phyloP scores from a whole-genome alignment of 352 stramenopile species.

The Phytophthora rubi region DNA sequence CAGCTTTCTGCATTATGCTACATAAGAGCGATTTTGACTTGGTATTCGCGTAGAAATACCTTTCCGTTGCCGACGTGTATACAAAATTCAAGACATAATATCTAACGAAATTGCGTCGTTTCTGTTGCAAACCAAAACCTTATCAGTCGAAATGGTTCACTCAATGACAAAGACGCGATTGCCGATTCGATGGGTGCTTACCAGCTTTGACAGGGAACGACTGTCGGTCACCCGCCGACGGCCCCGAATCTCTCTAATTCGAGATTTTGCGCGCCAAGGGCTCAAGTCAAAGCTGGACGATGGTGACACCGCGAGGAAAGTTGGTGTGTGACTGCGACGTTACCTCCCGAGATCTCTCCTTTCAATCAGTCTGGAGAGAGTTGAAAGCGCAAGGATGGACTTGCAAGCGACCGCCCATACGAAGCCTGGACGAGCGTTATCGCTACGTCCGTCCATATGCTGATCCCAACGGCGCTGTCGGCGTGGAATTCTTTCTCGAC shows the following conservation, averaged over 20 bases:
- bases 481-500: neutral
- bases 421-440: neutral
- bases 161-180: neutral
- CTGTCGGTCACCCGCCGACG: neutral
- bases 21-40: neutral
- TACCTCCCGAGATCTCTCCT: neutral
- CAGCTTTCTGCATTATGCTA: neutral
- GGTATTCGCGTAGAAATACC: neutral
- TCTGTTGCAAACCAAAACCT: no score
- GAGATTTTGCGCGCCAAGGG: neutral
- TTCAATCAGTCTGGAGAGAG: neutral
- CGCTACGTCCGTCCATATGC: neutral
- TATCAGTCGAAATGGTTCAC: neutral
- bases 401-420: neutral
- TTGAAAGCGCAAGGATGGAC: neutral
- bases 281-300: neutral
- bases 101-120: no score
- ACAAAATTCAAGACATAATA: no score
- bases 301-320: neutral
- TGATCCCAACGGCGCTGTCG: neutral
- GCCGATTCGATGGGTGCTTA: neutral
- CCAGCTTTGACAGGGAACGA: neutral
- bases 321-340: neutral
- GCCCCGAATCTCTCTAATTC: neutral
- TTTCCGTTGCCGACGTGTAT: no score